Evolutionary conservation across 2,329 filamentous ascomycete species (phyloP), one percentile per base, ranked within the genome.

Genomic region (Penicillium sclerotigenum): DNA sequence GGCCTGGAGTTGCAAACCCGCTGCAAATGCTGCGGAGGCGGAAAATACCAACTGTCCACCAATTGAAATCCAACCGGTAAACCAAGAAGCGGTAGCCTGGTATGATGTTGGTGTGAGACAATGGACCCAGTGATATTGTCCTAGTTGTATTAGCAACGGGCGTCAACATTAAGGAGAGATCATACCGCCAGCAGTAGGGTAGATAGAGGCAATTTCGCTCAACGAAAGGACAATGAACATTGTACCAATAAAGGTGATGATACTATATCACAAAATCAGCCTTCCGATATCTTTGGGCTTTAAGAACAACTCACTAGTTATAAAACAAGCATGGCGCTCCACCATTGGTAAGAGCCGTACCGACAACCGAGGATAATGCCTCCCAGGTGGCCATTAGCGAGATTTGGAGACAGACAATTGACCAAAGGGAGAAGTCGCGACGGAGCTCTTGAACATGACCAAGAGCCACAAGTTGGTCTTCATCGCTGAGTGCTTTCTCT

Each of bases 341-440:
- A 0, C 79, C 79, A 41, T 73, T 77, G 2, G 71, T 70, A 29
- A 81, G 59, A 1, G 78, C 79, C 71, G 61, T 59, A 13, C 50
- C 73, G 11, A 81, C 71, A 5, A 81, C 79, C 1, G 75, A 75
- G 0, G 76, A 75, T 3, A 80, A 63, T 1, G 79, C 79, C 53
- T 81, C 79, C 79, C 79, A 81, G 10, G 79, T 81, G 36, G 74
- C 79, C 78, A 81, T 81, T 42, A 81, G 67, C 43, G 77, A 80
- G 8, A 80, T 65, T 43, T 77, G 76, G 6, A 81, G 65, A 14
- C 72, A 73, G 9, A 64, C 50, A 1, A 81, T 67, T 0, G 79
- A 77, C 62, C 75, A 76, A 1, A 81, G 60, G 0, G 76, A 77
- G 60, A 79, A 78, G 55, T 76, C 63, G 52, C 72, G 54, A 14